These are phyloP conservation scores for Amanita fuliginea DNA, from an alignment of 768 basidiomycete species.

Conservation along the genomic window DNA sequence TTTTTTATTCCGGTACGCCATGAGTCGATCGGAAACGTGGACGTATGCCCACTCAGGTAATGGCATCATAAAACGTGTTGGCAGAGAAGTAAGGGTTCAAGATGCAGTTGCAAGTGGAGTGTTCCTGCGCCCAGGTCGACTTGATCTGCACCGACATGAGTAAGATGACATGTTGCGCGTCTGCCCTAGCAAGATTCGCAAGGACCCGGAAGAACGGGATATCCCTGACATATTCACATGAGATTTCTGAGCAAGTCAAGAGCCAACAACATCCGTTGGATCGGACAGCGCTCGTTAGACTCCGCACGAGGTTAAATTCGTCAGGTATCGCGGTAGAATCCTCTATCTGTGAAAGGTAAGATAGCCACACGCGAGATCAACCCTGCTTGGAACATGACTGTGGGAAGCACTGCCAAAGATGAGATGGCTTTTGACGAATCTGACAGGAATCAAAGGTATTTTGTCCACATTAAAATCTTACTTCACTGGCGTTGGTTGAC, in stretches of 20 bases:
- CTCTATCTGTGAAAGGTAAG: not conserved
- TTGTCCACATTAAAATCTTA: not conserved
- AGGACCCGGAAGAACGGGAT: not conserved
- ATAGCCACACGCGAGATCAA: constrained; percentile 1
- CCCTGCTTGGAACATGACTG: not conserved
- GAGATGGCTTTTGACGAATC: not conserved
- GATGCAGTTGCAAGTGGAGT: constrained; percentile 58
- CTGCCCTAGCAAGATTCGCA: constrained; percentile 2
- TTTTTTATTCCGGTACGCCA: constrained; percentile 22
- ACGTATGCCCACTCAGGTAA: constrained; percentile 54
- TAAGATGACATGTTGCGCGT: constrained; percentile 1
- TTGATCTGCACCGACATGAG: not conserved
- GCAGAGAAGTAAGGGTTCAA: constrained; percentile 53
- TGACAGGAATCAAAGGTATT: not conserved
- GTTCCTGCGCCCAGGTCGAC: constrained; percentile 36
- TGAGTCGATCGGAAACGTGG: constrained; percentile 71
- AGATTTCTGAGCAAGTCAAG: constrained; percentile 16
- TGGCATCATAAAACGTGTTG: constrained; percentile 63
- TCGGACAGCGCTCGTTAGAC: constrained; percentile 16
- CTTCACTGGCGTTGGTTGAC: not conserved
- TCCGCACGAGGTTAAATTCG: constrained; percentile 12
- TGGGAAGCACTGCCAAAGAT: not conserved
- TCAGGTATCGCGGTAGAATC: constrained; percentile 2
- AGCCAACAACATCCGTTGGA: constrained; percentile 15
- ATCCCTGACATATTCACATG: constrained; percentile 3